Evolutionary conservation across 495 filamentous ascomycete genomes (phyloP).

Genomic region (Cladorrhinum samala): DNA sequence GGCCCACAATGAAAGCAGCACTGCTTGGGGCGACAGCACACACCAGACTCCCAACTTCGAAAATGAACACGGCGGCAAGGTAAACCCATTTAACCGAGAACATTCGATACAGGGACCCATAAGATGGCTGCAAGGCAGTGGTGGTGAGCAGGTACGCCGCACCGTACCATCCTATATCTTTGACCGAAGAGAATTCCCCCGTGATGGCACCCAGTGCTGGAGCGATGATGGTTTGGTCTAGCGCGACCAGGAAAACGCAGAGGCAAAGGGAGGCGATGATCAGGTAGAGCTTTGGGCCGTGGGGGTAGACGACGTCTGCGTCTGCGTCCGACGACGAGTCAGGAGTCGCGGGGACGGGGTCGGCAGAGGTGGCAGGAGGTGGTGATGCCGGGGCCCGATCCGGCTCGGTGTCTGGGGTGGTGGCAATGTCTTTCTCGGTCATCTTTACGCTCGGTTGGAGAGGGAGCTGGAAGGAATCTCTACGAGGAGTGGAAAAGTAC

Average conservation of each 20-base stretch:
- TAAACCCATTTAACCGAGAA: slow-evolving; percentile 47
- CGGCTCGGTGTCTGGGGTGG: slow-evolving; percentile 17
- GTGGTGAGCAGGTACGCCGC: slow-evolving; percentile 50
- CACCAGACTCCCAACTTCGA: slow-evolving; percentile 46
- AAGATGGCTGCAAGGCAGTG: slow-evolving; percentile 47
- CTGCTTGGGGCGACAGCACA: slow-evolving; percentile 47
- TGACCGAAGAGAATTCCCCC: slow-evolving; percentile 31
- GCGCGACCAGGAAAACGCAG: slow-evolving; percentile 54
- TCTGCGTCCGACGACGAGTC: neutral
- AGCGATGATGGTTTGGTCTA: slow-evolving; percentile 59
- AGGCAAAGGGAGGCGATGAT: slow-evolving; percentile 47
- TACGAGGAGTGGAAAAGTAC: too few relatives aligned
- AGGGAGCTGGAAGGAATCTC: too few relatives aligned
- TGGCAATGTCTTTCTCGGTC: slow-evolving; percentile 8
- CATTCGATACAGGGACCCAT: slow-evolving; percentile 50
- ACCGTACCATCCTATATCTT: slow-evolving; percentile 52
- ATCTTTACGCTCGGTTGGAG: neutral
- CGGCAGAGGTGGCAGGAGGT: neutral
- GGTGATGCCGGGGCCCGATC: slow-evolving; percentile 6
- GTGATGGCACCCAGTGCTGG: slow-evolving; percentile 52
- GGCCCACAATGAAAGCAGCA: slow-evolving; percentile 47
- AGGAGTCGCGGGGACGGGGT: neutral
- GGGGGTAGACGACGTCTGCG: slow-evolving; percentile 35
- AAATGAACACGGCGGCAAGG: slow-evolving; percentile 40
- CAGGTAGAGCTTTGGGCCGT: slow-evolving; percentile 38